Evolutionary conservation across 345 rosid species (phyloP).

Genomic region (Hypericum androsaemum): DNA sequence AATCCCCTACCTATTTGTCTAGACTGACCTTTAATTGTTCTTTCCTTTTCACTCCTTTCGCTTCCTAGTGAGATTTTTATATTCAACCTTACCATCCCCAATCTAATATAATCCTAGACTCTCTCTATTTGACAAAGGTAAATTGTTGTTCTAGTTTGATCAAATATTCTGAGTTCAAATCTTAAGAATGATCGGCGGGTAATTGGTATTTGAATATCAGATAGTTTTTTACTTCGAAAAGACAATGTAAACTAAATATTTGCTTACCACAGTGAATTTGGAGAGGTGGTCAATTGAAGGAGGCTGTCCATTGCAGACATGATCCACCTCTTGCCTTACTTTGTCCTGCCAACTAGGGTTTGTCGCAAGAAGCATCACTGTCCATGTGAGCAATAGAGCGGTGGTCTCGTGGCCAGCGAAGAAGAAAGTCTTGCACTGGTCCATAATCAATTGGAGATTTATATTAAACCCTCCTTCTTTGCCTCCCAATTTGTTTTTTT

Average conservation of each 20-base stretch:
- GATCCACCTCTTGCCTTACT: slow-evolving; percentile 47
- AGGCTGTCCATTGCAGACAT: slow-evolving; percentile 53
- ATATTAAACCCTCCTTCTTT: slow-evolving; percentile 24
- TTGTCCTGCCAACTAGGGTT: slow-evolving; percentile 86
- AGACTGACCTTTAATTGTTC: no score
- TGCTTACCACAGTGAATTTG: slow-evolving; percentile 55
- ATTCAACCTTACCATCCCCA: no score
- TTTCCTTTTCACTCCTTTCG: no score
- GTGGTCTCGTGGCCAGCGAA: slow-evolving; percentile 97
- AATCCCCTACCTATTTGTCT: no score
- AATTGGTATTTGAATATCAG: background rate
- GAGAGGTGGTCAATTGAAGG: slow-evolving; percentile 69
- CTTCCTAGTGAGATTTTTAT: no score
- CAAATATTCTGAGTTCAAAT: no score
- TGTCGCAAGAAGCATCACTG: slow-evolving; percentile 73
- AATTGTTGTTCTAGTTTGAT: no score
- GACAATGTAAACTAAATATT: background rate
- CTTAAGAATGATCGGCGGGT: no score
- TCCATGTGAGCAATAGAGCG: slow-evolving; percentile 84
- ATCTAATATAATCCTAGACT: no score
- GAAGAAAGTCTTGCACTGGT: slow-evolving; percentile 93
- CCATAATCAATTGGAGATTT: slow-evolving; percentile 81
- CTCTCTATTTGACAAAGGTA: no score
- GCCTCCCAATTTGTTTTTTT: slow-evolving; percentile 23
- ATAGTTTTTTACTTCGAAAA: background rate